These are phyloP conservation scores for Erythrophleum ivorense DNA, from an alignment of 331 rosid species.

Conservation along the genomic window DNA sequence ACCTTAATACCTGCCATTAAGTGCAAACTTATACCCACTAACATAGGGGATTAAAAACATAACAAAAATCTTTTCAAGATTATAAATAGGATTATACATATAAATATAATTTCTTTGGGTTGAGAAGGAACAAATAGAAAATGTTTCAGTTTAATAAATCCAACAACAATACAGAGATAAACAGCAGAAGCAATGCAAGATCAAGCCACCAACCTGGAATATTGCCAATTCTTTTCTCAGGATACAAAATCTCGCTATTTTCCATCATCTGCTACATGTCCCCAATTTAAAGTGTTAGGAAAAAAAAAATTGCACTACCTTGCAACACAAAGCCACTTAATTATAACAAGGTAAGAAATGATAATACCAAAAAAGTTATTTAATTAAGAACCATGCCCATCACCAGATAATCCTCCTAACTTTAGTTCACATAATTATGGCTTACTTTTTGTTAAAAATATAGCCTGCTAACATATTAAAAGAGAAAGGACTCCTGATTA, in stretches of 20 bases:
- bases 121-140: not conserved
- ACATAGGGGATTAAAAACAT: conserved; percentile 11
- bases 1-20: conserved; percentile 73
- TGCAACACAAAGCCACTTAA: not conserved
- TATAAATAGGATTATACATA: not conserved
- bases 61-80: not conserved
- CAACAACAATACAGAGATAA: not conserved
- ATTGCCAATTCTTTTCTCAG: conserved; percentile 69
- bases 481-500: conserved; percentile 8
- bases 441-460: conserved; percentile 6
- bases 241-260: conserved; percentile 55
- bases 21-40: conserved; percentile 37
- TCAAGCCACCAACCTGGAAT: conserved; percentile 76
- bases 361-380: conserved; percentile 5
- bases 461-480: not conserved
- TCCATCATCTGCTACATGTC: conserved; percentile 70
- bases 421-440: not conserved
- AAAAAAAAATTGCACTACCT: not conserved
- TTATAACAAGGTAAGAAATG: not conserved
- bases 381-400: not conserved
- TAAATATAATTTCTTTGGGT: not conserved
- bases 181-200: conserved; percentile 25
- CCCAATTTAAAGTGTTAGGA: conserved; percentile 34
- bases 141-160: not conserved
- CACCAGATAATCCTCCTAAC: not conserved